These are phyloP conservation scores for Mycena metata DNA, from an alignment of 768 basidiomycete species.

Conservation along the genomic window DNA sequence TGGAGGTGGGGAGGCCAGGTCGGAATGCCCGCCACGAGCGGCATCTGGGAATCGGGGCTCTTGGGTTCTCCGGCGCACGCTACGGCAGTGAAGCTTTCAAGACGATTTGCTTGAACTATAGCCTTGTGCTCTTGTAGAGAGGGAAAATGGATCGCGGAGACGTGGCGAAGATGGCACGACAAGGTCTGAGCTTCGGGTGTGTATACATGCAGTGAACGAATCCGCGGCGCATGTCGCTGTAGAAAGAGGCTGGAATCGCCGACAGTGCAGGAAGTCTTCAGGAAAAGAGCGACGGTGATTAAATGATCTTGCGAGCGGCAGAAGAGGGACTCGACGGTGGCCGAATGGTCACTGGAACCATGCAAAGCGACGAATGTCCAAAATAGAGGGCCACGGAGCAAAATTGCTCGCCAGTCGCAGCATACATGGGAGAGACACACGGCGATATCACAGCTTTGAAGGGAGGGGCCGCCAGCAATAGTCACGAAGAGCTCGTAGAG, in stretches of 20 bases:
- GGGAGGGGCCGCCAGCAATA: slow-evolving; percentile 16
- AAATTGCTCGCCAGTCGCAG: slow-evolving; percentile 17
- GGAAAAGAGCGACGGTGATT: slow-evolving; percentile 15
- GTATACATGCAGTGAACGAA: not conserved
- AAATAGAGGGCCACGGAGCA: slow-evolving; percentile 25
- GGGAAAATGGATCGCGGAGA: not conserved
- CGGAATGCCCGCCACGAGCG: not conserved
- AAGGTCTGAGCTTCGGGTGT: not conserved
- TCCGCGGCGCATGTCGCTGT: not conserved
- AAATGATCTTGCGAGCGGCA: slow-evolving; percentile 25
- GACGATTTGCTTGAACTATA: not conserved
- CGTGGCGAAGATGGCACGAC: not conserved
- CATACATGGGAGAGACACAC: slow-evolving; percentile 29
- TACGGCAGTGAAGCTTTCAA: not conserved
- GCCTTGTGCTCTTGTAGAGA: slow-evolving; percentile 13
- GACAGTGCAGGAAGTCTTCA: not conserved
- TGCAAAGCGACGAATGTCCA: slow-evolving; percentile 21
- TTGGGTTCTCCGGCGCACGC: not conserved
- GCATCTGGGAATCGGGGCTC: not conserved
- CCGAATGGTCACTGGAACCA: slow-evolving; percentile 8
- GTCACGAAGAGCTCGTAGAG: slow-evolving; percentile 26
- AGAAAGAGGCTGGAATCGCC: not conserved
- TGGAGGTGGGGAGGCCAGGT: slow-evolving; percentile 1
- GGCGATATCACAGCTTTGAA: slow-evolving; percentile 3
- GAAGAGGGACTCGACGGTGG: slow-evolving; percentile 15